A percentile compares a stretch with the other conserved stretches of the same genome.
These are phyloP conservation scores for Spiraea crenata DNA, from an alignment of 331 rosid genomes.

Conservation along the genomic window DNA sequence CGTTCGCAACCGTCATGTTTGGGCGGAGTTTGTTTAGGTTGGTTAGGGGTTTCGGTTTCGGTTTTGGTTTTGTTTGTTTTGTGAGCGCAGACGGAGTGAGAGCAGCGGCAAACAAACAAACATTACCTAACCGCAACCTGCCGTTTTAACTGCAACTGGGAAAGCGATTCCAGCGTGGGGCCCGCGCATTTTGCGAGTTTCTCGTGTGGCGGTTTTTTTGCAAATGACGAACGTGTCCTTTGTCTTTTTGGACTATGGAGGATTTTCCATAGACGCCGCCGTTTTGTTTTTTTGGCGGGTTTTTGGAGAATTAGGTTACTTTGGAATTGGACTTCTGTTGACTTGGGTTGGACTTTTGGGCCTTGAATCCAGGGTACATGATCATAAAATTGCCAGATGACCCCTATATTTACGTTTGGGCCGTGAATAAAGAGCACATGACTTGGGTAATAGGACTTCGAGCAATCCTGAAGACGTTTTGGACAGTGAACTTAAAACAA, in stretches of 20 bases:
- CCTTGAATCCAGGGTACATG: not conserved
- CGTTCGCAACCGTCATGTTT: constrained; percentile 29
- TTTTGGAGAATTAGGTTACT: no score
- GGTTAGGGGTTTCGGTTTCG: not conserved
- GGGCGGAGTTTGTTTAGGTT: constrained; percentile 3
- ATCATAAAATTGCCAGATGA: not conserved
- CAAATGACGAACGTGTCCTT: constrained; percentile 30
- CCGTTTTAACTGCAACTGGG: constrained; percentile 25
- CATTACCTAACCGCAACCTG: not conserved
- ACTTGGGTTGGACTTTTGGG: not conserved
- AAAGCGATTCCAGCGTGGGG: constrained; percentile 14
- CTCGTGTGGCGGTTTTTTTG: constrained; percentile 16
- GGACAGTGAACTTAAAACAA: no score
- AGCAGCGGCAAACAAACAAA: not conserved
- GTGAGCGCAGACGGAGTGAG: not conserved
- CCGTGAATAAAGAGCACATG: no score
- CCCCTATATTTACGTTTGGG: not conserved
- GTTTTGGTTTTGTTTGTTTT: not conserved
- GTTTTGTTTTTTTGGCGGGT: not conserved
- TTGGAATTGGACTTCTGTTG: not conserved
- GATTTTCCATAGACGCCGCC: not conserved
- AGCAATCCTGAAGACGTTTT: no score
- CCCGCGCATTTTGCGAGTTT: not conserved
- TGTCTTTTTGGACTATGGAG: not conserved
- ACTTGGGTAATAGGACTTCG: no score